A percentile compares a stretch with the other conserved stretches of the same genome.
Evolutionary conservation across 1,284 basidiomycete species (phyloP).

Genomic region (Jaminaea rosea): DNA sequence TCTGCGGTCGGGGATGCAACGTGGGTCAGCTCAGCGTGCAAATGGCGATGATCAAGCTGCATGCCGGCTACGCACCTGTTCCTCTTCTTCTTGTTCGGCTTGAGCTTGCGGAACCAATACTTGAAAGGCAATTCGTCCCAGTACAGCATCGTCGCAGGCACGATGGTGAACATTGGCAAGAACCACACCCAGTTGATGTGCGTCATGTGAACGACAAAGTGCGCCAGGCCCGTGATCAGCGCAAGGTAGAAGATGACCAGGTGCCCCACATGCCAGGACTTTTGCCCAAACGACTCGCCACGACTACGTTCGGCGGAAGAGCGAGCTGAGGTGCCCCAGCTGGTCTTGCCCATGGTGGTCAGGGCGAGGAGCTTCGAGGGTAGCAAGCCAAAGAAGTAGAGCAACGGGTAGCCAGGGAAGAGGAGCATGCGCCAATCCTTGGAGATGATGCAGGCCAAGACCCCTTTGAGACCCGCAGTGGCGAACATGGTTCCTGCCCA

Average conservation of each 20-base stretch:
- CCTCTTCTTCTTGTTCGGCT: no score
- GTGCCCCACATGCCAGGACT: conserved; percentile 1
- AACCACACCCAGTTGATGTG: no score
- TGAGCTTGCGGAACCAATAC: no score
- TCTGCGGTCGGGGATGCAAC: no score
- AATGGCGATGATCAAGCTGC: no score
- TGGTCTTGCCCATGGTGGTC: conserved; percentile 5
- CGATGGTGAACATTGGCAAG: no score
- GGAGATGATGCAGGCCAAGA: conserved; percentile 2
- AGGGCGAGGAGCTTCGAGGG: conserved; percentile 6
- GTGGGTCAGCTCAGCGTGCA: no score
- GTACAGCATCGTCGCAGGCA: no score
- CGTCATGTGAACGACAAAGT: no score
- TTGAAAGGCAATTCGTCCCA: no score
- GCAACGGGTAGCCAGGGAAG: conserved; percentile 1
- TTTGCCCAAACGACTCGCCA: neutral
- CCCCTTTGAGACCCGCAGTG: conserved; percentile 4
- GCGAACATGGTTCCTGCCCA: conserved; percentile 8
- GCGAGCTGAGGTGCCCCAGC: conserved; percentile 7
- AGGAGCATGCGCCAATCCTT: conserved; percentile 3
- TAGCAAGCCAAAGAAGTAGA: conserved; percentile 8
- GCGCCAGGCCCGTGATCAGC: conserved; percentile 1
- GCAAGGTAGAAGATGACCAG: conserved; percentile 2
- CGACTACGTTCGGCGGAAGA: neutral
- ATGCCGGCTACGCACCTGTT: no score